Conservation (phyloP, 73 alveolate species). For the Paramecium caudatum region DNA sequence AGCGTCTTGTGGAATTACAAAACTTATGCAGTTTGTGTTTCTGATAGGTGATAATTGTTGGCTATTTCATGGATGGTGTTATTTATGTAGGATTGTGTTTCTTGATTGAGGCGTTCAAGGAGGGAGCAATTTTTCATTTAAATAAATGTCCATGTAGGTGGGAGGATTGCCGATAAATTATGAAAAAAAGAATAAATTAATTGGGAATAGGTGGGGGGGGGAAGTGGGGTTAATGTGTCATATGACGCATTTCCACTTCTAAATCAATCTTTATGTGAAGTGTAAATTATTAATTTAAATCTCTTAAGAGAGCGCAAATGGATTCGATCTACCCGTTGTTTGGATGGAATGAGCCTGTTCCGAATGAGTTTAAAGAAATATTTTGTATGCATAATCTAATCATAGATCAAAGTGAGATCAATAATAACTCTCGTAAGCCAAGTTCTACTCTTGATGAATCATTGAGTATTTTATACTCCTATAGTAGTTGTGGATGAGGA, state of each 20-base stretch:
- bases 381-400: too few species aligned
- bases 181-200: constrained; percentile 40
- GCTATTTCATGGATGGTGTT: background rate
- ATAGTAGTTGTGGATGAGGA: constrained; percentile 61
- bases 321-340: constrained; percentile 15
- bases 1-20: background rate
- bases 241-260: too few species aligned
- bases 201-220: constrained; percentile 1
- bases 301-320: background rate
- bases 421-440: constrained; percentile 42
- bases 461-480: background rate
- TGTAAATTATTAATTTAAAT: constrained; percentile 34
- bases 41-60: constrained; percentile 7
- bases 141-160: constrained; percentile 6
- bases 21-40: background rate
- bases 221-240: too few species aligned
- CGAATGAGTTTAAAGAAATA: constrained; percentile 45
- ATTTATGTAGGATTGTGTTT: background rate
- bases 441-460: constrained; percentile 54
- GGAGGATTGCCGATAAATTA: background rate
- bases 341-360: constrained; percentile 64
- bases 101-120: background rate
- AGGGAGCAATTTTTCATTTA: constrained; percentile 44
- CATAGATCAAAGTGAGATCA: background rate
- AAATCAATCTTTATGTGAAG: too few species aligned